These are phyloP conservation scores for Waltergamsia citrina DNA, from an alignment of 2,329 filamentous ascomycete genomes.

Conservation along the genomic window DNA sequence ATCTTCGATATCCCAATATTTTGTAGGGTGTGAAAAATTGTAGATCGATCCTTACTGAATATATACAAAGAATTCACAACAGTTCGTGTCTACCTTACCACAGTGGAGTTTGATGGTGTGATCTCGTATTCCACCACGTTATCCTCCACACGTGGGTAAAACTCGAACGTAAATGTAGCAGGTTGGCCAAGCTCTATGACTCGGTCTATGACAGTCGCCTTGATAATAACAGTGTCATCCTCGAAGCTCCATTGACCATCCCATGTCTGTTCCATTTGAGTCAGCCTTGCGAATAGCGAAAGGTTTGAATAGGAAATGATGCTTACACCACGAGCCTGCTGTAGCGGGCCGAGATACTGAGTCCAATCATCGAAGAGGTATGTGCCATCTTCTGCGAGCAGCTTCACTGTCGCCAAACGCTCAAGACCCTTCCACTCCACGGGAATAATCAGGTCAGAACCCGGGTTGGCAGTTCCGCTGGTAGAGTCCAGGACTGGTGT, in stretches of 20 bases:
- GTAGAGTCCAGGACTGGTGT: constrained; percentile 23
- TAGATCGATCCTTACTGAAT: too few relatives aligned
- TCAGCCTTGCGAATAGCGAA: not conserved
- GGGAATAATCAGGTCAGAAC: constrained; percentile 5
- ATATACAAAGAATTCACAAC: too few relatives aligned
- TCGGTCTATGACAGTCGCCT: constrained; percentile 28
- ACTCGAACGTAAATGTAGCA: constrained; percentile 43
- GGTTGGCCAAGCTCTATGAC: constrained; percentile 33
- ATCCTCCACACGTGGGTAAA: constrained; percentile 38
- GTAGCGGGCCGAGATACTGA: constrained; percentile 37
- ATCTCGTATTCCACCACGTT: constrained; percentile 34
- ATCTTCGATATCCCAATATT: too few relatives aligned
- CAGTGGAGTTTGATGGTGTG: constrained; percentile 1
- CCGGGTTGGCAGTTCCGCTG: constrained; percentile 3
- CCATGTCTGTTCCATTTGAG: constrained; percentile 28
- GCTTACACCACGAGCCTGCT: constrained; percentile 32
- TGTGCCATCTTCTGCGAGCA: constrained; percentile 25
- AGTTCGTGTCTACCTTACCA: too few relatives aligned
- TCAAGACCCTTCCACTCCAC: constrained; percentile 5
- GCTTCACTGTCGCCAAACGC: constrained; percentile 5
- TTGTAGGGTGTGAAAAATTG: too few relatives aligned
- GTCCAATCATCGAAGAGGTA: constrained; percentile 50
- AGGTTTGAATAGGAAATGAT: too few relatives aligned
- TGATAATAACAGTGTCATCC: constrained; percentile 33
- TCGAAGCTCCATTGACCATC: constrained; percentile 42